Evolutionary conservation across 345 rosid genomes (phyloP), one percentile per base, ranked within the genome.

Genomic region (Camelina sativa): DNA sequence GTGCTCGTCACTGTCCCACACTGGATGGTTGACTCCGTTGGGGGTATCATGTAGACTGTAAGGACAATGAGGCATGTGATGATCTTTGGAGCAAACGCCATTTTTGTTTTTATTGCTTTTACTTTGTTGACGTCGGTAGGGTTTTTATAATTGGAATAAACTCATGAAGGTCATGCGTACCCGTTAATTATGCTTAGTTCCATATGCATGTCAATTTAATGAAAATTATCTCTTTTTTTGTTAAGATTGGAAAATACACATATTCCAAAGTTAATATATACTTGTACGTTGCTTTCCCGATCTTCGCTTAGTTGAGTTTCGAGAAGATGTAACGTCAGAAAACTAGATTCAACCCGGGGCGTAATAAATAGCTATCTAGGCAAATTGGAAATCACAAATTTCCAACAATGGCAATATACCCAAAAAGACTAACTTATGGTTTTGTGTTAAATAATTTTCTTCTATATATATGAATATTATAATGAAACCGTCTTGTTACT

Each of bases 1-100:
- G 2, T 1, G 53, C 16, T 13, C 1, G 76, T 25, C 54, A 85
- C 86, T 69, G 68, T 79, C 30, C 78, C 72, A 46, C 91, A 85
- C 3, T 71, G 41, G 28, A 87, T 17, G 6, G 64, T 62, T 44
- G 81, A 77, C 34, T 62, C 51, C 6, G 78, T 71, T 48, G 66
- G 59, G 41, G 46, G 63, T 76, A 76, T 55, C 76, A 73, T n/a
- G 64, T 71, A 38, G 28, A 46, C 0, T 3, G 55, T 55, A 20
- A 73, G 65, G 37, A 73, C 41, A 20, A 76, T 8, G 47, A 78
- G 51, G 51, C 77, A 72, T 78, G 73, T 66, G 77, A 78, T 51
- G 58, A 44, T 71, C 64, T 60, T 78, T 22, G 69, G 53, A 51
- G 77, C 16, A 17, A 78, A 72, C 64, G 43, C 64, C 81, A 78